phyloP scores from a whole-genome alignment of 2,329 filamentous ascomycete species.

The Talaromyces albobiverticillius region DNA sequence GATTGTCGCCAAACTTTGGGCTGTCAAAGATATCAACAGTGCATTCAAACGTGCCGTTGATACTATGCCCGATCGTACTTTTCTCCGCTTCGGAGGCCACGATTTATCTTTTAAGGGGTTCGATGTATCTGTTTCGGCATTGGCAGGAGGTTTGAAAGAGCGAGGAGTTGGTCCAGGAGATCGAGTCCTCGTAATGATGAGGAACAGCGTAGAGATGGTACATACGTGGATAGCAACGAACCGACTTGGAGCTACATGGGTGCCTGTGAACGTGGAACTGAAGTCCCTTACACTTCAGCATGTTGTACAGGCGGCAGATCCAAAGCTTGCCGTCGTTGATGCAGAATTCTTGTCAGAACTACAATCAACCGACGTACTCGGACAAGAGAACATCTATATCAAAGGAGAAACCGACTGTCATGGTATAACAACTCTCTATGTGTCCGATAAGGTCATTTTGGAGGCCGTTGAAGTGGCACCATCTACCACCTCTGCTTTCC shows the following conservation, averaged over 20 bases:
- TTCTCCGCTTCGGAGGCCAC: constrained; percentile 1
- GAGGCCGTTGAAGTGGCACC: not conserved
- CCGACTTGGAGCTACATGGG: constrained; percentile 1
- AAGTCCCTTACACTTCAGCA: constrained; percentile 2
- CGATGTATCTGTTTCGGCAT: constrained; percentile 2
- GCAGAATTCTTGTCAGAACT: constrained; percentile 1
- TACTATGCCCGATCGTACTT: not conserved
- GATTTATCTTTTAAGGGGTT: not conserved
- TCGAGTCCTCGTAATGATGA: constrained; percentile 1
- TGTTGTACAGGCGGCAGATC: constrained; percentile 2
- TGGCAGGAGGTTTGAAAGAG: constrained; percentile 1
- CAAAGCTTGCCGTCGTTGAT: not conserved
- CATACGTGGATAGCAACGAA: constrained; percentile 4
- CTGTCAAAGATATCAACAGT: constrained; percentile 5
- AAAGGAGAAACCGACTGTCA: not conserved
- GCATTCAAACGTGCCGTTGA: not conserved
- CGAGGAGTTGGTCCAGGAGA: constrained; percentile 2
- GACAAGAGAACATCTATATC: not conserved
- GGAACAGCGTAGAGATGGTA: constrained; percentile 5
- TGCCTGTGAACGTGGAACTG: constrained; percentile 2
- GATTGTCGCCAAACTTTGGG: not conserved
- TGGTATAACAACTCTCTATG: not conserved
- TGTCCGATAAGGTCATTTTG: not conserved
- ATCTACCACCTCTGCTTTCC: not conserved
- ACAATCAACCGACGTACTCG: not conserved